These are phyloP conservation scores for Paramarasmius palmivorus DNA, from an alignment of 1,284 basidiomycete genomes.

Conservation along the genomic window DNA sequence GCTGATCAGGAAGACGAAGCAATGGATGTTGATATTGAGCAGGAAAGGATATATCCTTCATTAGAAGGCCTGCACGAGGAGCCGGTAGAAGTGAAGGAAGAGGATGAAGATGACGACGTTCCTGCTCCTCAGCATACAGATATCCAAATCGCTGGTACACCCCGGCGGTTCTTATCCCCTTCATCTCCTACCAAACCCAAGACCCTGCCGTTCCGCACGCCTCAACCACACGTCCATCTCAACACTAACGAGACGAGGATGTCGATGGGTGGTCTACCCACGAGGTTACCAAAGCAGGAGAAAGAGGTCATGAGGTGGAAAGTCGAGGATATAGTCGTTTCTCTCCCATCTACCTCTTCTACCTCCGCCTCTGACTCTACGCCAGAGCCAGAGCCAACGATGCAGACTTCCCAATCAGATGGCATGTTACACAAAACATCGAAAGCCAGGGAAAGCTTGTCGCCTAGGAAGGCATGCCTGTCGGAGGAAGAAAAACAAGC, in stretches of 20 bases:
- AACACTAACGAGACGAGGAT: slow-evolving; percentile 20
- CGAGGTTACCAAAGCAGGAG: slow-evolving; percentile 47
- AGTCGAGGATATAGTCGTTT: slow-evolving; percentile 53
- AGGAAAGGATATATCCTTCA: background rate
- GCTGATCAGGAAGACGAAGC: slow-evolving; percentile 4
- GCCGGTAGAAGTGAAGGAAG: background rate
- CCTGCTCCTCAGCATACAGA: background rate
- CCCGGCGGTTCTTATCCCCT: background rate
- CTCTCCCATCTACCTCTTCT: slow-evolving; percentile 19
- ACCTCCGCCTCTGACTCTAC: background rate
- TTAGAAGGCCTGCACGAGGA: background rate
- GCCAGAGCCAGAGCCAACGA: too few species aligned
- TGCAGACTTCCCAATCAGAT: slow-evolving; percentile 13
- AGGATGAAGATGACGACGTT: background rate
- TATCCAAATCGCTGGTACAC: slow-evolving; percentile 2
- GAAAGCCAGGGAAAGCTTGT: background rate
- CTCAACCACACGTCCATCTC: slow-evolving; percentile 30
- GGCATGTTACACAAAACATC: background rate
- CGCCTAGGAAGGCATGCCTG: background rate
- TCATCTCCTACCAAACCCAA: background rate
- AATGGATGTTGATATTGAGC: background rate
- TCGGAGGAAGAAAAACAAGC: slow-evolving; percentile 12
- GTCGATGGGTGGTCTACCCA: slow-evolving; percentile 40
- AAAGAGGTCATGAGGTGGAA: slow-evolving; percentile 58
- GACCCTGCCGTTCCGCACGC: slow-evolving; percentile 53